Base-by-base conservation (phyloP, 208 protist genomes). In the Leptomonas seymouri region DNA sequence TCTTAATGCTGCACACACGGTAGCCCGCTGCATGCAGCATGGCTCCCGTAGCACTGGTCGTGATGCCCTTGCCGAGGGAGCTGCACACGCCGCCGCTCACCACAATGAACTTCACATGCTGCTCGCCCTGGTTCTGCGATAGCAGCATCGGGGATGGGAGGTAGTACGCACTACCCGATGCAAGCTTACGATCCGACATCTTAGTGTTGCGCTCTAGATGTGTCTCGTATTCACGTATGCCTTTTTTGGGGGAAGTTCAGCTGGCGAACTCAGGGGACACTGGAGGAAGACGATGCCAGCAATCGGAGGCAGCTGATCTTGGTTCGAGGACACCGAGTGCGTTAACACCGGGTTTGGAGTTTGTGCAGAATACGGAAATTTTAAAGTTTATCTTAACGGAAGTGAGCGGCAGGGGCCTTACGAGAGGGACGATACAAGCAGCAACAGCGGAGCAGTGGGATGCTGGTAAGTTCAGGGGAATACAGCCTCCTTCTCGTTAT, bases 31-130 rank as follows among this genome's bases (percentile, higher is more conserved):
- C 78, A 34, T 93, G 93, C 12, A 97, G 84, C 25, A 98, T 67
- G 18, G 89, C 91, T 39, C 89, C 91, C 20, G 89, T 92, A 45
- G 85, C 86, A 34, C 87, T 96, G 21, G 82, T 96, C 12, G 87
- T 95, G 46, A 97, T 87, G 45, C 92, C 99, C 78, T 99, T 99
- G 56, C 99, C 99, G 23, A 99, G 91, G 23, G 98, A 99, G 76
- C 88, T 98, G 60, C 99, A 98, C 34, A 99, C 99, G 50, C 99
- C 99, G 67, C 99, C 98, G 21, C 97, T 98, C 20, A 99, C 98
- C 11, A 99, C 76, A 25, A 99, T 78, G 76, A 99, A 99, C 87
- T 98, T 98, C 9, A 90, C 77, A 41, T 72, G 76, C 7, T 68
- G 54, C 46, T 84, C 71, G 18, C 46, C 58, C 27, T 61, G 36